Evolutionary conservation across 2,329 filamentous ascomycete genomes (phyloP).

Genomic region (Hypoxylon sp.): DNA sequence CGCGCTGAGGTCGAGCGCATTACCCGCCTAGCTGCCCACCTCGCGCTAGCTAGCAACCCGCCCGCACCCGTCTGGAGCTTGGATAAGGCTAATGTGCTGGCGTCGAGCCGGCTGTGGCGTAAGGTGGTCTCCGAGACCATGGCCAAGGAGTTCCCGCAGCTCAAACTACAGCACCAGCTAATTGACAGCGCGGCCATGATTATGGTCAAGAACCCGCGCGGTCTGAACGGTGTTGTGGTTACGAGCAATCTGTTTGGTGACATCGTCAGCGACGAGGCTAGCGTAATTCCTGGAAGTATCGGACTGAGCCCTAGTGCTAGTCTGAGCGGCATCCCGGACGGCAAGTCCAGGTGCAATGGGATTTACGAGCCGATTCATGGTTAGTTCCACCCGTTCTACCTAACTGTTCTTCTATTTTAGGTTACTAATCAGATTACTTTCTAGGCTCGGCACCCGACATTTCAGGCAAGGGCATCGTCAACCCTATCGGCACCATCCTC

Average conservation of each 20-base stretch:
- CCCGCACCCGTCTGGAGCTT: constrained; percentile 86
- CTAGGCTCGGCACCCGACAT: constrained; percentile 92
- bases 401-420: background rate
- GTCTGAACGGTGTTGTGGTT: constrained; percentile 90
- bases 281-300: constrained; percentile 91
- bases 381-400: constrained; percentile 58
- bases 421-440: constrained; percentile 3
- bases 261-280: constrained; percentile 95
- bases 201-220: constrained; percentile 92
- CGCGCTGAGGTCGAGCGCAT: constrained; percentile 89
- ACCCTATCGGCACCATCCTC: constrained; percentile 91
- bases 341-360: constrained; percentile 86
- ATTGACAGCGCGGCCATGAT: constrained; percentile 98
- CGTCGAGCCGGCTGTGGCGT: constrained; percentile 90
- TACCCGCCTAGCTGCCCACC: constrained; percentile 82
- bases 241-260: constrained; percentile 97
- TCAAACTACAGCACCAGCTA: constrained; percentile 88
- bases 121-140: constrained; percentile 89
- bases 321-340: constrained; percentile 87
- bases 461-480: constrained; percentile 90
- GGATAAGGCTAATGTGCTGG: constrained; percentile 97
- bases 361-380: constrained; percentile 99
- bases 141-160: constrained; percentile 87
- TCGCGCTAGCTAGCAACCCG: constrained; percentile 83
- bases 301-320: constrained; percentile 91